Percentiles rank a stretch among this genome's conserved stretches.
Evolutionary conservation across 805 yeast genomes (phyloP).

Genomic region (Myxozyma sirexii): DNA sequence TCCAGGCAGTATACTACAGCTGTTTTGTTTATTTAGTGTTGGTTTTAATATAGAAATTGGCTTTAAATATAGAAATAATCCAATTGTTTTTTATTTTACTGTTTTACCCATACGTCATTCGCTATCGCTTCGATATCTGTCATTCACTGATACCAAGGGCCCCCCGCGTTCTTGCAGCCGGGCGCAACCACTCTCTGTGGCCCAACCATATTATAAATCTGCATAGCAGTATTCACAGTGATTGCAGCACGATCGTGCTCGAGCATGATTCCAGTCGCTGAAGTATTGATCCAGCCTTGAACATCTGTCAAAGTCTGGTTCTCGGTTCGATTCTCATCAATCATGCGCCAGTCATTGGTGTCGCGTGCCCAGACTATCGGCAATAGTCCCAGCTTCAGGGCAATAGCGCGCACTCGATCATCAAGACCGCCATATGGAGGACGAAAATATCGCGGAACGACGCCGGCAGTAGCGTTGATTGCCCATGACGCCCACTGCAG

Average conservation of each 20-base stretch:
- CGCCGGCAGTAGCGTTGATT: conserved; percentile 89
- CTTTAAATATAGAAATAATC: too few relatives aligned
- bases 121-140: too few relatives aligned
- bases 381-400: conserved; percentile 82
- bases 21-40: too few relatives aligned
- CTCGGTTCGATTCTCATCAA: conserved; percentile 55
- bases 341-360: conserved; percentile 85
- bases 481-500: conserved; percentile 97
- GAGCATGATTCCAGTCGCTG: conserved; percentile 63
- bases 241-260: conserved; percentile 78
- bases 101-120: too few relatives aligned
- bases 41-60: too few relatives aligned
- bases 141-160: conserved; percentile 20
- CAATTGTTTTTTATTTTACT: too few relatives aligned
- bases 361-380: conserved; percentile 91
- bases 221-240: conserved; percentile 71
- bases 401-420: conserved; percentile 76
- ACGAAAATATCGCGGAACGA: conserved; percentile 88
- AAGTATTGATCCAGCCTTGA: conserved; percentile 51
- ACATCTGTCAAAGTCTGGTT: conserved; percentile 60
- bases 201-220: conserved; percentile 59
- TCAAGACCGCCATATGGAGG: conserved; percentile 98
- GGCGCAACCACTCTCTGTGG: conserved; percentile 24
- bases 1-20: too few relatives aligned
- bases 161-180: conserved; percentile 11